phyloP scores from a whole-genome alignment of 2,329 filamentous ascomycete genomes.

The Colletotrichum gigasporum region DNA sequence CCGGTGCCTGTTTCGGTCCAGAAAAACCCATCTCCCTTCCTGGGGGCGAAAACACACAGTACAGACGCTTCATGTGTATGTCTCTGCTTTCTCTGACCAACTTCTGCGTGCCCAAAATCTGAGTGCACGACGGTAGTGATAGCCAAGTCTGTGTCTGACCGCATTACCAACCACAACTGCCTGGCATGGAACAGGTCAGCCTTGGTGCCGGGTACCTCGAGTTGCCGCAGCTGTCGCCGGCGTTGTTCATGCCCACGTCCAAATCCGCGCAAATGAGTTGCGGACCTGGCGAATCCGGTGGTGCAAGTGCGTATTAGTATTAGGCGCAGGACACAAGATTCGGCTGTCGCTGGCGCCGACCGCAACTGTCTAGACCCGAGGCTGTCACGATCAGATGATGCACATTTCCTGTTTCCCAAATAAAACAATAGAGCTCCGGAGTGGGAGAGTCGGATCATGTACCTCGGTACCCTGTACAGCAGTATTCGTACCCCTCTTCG shows the following conservation, averaged over 20 bases:
- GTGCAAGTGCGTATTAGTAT: neutral
- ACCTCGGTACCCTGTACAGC: neutral
- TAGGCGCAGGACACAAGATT: too few species aligned
- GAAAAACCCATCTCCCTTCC: neutral
- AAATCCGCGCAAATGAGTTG: neutral
- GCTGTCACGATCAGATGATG: constrained; percentile 24
- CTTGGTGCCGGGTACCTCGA: neutral
- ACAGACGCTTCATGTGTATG: too few species aligned
- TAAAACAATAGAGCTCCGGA: neutral
- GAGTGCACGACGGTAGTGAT: too few species aligned
- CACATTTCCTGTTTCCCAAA: constrained; percentile 13
- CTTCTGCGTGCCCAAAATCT: too few species aligned
- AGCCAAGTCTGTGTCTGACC: neutral
- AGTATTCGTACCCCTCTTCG: neutral
- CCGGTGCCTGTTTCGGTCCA: neutral
- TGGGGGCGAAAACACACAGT: neutral
- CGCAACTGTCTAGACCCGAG: neutral
- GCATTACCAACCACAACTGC: too few species aligned
- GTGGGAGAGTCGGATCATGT: constrained; percentile 2
- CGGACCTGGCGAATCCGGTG: neutral
- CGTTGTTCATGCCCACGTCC: neutral
- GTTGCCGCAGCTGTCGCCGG: neutral
- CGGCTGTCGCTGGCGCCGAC: neutral
- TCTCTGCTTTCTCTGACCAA: too few species aligned
- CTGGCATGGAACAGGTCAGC: neutral